Percentiles rank a stretch among this genome's conserved stretches.
These are phyloP conservation scores for Ascochyta viciae-villosae DNA, from an alignment of 2,329 filamentous ascomycete species.

Conservation along the genomic window DNA sequence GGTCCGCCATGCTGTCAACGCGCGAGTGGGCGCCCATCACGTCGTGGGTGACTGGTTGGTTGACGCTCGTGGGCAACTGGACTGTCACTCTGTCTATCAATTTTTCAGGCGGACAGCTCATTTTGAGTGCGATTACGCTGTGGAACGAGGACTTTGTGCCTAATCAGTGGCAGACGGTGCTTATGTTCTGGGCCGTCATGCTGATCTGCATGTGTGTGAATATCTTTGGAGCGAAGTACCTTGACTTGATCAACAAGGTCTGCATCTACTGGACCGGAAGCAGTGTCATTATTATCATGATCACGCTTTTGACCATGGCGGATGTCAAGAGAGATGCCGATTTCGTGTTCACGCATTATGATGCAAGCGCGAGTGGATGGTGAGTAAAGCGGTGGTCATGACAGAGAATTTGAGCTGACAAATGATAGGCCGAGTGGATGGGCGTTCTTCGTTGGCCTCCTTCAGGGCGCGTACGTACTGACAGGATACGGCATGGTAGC, in stretches of 20 bases:
- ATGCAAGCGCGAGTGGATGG: constrained; percentile 70
- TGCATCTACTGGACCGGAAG: constrained; percentile 76
- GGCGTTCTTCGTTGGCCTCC: constrained; percentile 75
- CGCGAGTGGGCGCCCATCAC: constrained; percentile 71
- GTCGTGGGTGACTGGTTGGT: constrained; percentile 74
- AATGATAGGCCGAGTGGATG: constrained; percentile 65
- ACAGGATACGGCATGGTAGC: constrained; percentile 76
- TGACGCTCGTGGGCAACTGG: constrained; percentile 77
- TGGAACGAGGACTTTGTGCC: constrained; percentile 74
- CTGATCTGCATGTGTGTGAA: constrained; percentile 69
- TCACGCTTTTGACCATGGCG: constrained; percentile 68
- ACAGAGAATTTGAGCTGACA: background rate
- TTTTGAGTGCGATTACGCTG: constrained; percentile 71
- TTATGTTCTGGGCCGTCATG: constrained; percentile 77
- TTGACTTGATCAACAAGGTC: constrained; percentile 74
- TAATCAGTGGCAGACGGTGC: constrained; percentile 72
- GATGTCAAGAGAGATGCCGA: constrained; percentile 63
- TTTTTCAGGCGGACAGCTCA: constrained; percentile 70
- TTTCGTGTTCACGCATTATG: constrained; percentile 73
- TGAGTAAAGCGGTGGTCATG: constrained; percentile 34
- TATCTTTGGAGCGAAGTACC: constrained; percentile 66
- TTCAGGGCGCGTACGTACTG: constrained; percentile 69
- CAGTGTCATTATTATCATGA: constrained; percentile 72
- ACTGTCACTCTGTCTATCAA: constrained; percentile 70
- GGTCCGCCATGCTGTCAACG: constrained; percentile 71